A percentile compares a stretch with the other conserved stretches of the same genome.
Evolutionary conservation across 2,329 filamentous ascomycete species (phyloP).

Genomic region (Hypoxylon sp.): DNA sequence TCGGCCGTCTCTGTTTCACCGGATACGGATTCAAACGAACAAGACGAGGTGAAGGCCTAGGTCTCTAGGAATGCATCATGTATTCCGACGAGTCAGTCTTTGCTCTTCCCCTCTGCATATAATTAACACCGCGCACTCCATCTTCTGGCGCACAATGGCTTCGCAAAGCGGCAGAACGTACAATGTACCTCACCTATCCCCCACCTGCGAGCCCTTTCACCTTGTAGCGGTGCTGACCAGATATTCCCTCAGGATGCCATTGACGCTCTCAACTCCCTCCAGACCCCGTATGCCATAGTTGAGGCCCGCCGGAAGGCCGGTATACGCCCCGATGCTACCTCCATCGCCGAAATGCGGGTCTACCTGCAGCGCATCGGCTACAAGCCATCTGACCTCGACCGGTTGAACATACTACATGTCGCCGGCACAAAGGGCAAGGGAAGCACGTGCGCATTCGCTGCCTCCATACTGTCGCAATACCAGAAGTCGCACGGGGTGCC

Average conservation of each 20-base stretch:
- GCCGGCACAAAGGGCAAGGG: conserved; percentile 85
- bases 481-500: conserved; percentile 56
- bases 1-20: conserved; percentile 33
- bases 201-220: conserved; percentile 13
- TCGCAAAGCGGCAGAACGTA: conserved; percentile 46
- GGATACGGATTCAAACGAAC: conserved; percentile 9
- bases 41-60: not conserved
- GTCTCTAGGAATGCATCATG: conserved; percentile 52
- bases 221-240: conserved; percentile 22
- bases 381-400: conserved; percentile 68
- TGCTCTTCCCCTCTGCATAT: conserved; percentile 23
- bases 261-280: conserved; percentile 86
- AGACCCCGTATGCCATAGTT: conserved; percentile 87
- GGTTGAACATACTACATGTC: conserved; percentile 78
- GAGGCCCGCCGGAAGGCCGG: conserved; percentile 84
- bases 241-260: conserved; percentile 79
- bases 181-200: conserved; percentile 44
- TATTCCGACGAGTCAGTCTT: conserved; percentile 43
- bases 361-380: conserved; percentile 86
- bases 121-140: conserved; percentile 28
- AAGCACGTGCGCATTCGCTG: conserved; percentile 77
- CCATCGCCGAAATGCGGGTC: conserved; percentile 83
- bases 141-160: conserved; percentile 49
- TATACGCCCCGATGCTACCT: conserved; percentile 75
- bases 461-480: conserved; percentile 72